A percentile compares a stretch with the other conserved stretches of the same genome.
Evolutionary conservation across 371 early-diverging fungal genomes (phyloP).

Genomic region (Mucor velutinosus): DNA sequence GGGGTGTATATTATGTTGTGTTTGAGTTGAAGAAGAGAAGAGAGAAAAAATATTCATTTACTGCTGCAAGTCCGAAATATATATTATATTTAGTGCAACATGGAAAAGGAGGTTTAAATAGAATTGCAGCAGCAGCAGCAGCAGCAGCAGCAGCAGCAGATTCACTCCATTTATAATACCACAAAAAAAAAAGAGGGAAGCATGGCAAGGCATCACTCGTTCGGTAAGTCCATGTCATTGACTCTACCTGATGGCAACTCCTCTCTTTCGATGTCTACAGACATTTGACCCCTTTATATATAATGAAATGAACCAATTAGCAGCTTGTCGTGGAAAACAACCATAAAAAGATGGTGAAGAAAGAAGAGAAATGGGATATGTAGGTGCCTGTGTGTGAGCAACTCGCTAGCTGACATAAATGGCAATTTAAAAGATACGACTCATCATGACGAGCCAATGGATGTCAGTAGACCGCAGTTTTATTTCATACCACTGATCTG

Average conservation of each 20-base stretch:
- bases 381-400: neutral
- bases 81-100: constrained; percentile 16
- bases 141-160: neutral
- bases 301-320: constrained; percentile 7
- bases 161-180: neutral
- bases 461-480: neutral
- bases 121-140: neutral
- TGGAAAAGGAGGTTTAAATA: constrained; percentile 1
- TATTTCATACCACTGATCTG: neutral
- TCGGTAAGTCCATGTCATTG: neutral
- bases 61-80: constrained; percentile 12
- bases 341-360: constrained; percentile 3
- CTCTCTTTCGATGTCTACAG: neutral
- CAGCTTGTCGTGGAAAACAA: neutral
- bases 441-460: constrained; percentile 27
- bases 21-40: constrained; percentile 16
- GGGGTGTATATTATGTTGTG: neutral
- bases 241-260: neutral
- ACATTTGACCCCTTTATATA: neutral
- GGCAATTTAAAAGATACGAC: constrained; percentile 17
- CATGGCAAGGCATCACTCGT: neutral
- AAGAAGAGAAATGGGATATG: neutral
- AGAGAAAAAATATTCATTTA: neutral
- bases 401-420: neutral
- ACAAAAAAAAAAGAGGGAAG: neutral